Base-by-base conservation (phyloP, 1,284 basidiomycete species). In the Cutaneotrichosporon dermatis region DNA sequence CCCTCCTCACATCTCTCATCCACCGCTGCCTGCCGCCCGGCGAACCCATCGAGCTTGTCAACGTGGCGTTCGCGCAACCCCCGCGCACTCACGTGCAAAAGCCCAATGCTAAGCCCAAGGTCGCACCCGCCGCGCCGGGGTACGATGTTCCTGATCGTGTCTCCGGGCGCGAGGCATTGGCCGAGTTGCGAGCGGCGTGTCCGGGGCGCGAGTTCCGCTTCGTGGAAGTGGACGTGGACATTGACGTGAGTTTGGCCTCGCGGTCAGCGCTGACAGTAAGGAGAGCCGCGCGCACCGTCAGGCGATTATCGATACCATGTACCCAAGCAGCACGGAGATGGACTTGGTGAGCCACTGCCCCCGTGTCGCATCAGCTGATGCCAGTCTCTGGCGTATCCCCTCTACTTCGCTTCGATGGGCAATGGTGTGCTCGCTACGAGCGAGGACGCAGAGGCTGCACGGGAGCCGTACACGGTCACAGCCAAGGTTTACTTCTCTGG, bases 61-160 rank as follows among this genome's bases (percentile, higher is more conserved):
- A 98, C 69, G 93, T 99, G 4, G 92, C 90, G 0, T 99, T 99
- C 67, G 91, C 96, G 72, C 96, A 96, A 70, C 91, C 92, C 9
- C 25, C n/a, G 6, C 44, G 44, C n/a, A n/a, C n/a, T 25, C 25
- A 25, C 25, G 25, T 25, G 25, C 25, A 25, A 25, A 25, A 25
- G 25, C 25, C 25, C 25, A 25, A 25, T 25, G 25, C 25, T 25
- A 25, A 25, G 25, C 25, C 25, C 25, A 25, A 25, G 25, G 25
- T 25, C 25, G 25, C 25, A 25, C 25, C 25, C 25, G 25, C 25
- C 25, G 25, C 25, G 25, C 25, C 25, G 25, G 25, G 25, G 25
- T 84, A 82, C 64, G 74, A 79, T 66, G 94, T 96, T 0, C 95
- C 95, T 0, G 96, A 99, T 76, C 83, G 96, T 25, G 63, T 87